Base-by-base conservation (phyloP, 2,329 filamentous ascomycete genomes). In the Apiospora rasikravindrae region DNA sequence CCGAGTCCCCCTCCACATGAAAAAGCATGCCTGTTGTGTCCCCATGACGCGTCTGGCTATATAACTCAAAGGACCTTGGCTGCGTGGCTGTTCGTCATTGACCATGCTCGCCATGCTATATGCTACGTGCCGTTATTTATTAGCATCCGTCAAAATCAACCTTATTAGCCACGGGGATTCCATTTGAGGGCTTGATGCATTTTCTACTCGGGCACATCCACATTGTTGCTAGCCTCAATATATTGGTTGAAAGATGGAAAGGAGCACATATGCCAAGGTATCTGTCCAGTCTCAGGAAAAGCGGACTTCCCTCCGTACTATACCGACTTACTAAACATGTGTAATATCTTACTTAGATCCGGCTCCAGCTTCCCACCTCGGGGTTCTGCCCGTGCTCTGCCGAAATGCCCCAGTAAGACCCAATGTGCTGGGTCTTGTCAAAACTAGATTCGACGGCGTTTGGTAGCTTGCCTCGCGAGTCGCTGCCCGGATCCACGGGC, bases 371-470 rank as follows among this genome's bases (percentile, higher is more conserved):
- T 64, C 33, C 53, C 57, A 64, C 57, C 19, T n/a, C 22, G 33
- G 33, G 19, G 29, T 40, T n/a, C 19, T 37, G 29, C 26, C 13
- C 5, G 33, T 37, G 33, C 33, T 37, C 8, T 61, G 26, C 53
- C 53, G 53, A 61, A 29, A 57, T 61, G 53, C 16, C 16, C 57
- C 57, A 64, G 57, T 37, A 40, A 40, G 57, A 64, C 33, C 57
- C 57, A 64, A 29, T 10, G 57, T n/a, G 4, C 11, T 64, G 57
- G 57, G 57, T 64, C 57, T 64, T 64, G 57, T 64, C 57, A 10
- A 40, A 33, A 29, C 29, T 64, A 64, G 33, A 13, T 19, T 64
- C 57, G 57, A 64, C 57, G 57, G 57, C 33, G 57, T n/a, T 10
- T 64, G 57, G 22, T 64, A 64, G 57, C 57, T 40, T 64, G 33